Base-by-base conservation (phyloP, 108 stramenopile genomes). In the Nitzschia sp. region DNA sequence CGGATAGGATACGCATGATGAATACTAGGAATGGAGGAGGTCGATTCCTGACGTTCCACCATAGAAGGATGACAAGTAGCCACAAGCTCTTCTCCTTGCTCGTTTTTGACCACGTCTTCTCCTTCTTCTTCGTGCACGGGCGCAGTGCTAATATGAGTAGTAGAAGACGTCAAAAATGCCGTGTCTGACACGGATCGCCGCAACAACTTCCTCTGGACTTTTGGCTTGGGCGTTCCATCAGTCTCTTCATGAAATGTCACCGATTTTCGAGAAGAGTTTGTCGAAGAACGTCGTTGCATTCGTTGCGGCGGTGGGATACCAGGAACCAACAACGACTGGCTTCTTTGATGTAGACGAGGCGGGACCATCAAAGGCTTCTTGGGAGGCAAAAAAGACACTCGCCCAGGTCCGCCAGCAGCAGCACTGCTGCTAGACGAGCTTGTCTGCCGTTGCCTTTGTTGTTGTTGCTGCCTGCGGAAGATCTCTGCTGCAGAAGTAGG, bases 1-100 rank as follows among this genome's bases (percentile, higher is more conserved):
- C 69, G 68, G 30, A 80, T 46, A 0, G 71, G 71, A 49, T 68
- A 42, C 0, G 45, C 72, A 46, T 70, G 73, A 54, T 75, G 79
- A 11, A 80, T 27, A 13, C 68, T 70, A 4, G 79, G 79, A 54
- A 80, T 62, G 63, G 64, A 66, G 25, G 79, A 54, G 2, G 74
- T 60, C 11, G 73, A 75, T 1, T 74, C 69, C 31, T 46, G 48
- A 8, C 70, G 59, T 56, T 60, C 19, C 34, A 19, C 23, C 25
- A 21, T 35, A 2, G 49, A 26, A 46, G 60, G 46, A 28, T 11
- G 64, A 17, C 23, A 25, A n/a, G 18, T n/a, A n/a, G n/a, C n/a
- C n/a, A n/a, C n/a, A n/a, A n/a, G n/a, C n/a, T n/a, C 21, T n/a
- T n/a, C n/a, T n/a, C 35, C 4, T 46, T 27, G 17, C 19, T 49